A percentile compares a stretch with the other conserved stretches of the same genome.
Conservation (phyloP, 1,139 yeast genomes). For the Kodamaea fungicola region DNA sequence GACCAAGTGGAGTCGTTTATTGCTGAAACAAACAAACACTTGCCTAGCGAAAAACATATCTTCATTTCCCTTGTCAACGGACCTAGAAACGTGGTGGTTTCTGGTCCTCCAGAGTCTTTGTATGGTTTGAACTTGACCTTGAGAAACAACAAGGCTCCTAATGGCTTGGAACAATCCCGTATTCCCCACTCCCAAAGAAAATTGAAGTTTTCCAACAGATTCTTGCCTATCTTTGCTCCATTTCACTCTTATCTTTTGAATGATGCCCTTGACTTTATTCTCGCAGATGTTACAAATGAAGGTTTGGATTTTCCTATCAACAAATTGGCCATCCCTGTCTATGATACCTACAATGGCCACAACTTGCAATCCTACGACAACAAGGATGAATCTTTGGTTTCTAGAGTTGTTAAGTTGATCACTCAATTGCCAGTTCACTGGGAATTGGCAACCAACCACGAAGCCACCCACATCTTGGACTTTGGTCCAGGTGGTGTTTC, state of each 20-base stretch:
- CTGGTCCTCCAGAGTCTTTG: constrained; percentile 98
- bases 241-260: constrained; percentile 88
- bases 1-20: constrained; percentile 78
- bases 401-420: constrained; percentile 74
- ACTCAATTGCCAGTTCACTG: constrained; percentile 90
- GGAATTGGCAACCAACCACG: constrained; percentile 83
- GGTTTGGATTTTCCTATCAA: constrained; percentile 55
- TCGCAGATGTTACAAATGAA: constrained; percentile 54
- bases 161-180: constrained; percentile 93
- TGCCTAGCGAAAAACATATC: constrained; percentile 88
- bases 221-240: constrained; percentile 93
- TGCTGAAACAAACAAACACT: constrained; percentile 84
- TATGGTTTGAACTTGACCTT: constrained; percentile 91
- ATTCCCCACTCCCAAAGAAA: constrained; percentile 91
- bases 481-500: constrained; percentile 99
- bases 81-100: constrained; percentile 89
- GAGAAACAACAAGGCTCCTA: constrained; percentile 91
- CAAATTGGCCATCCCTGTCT: constrained; percentile 78
- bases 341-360: constrained; percentile 81
- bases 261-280: constrained; percentile 65
- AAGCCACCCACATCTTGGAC: constrained; percentile 85
- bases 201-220: constrained; percentile 86
- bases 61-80: constrained; percentile 91
- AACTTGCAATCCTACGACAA: constrained; percentile 55
- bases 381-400: constrained; percentile 48